Base-by-base conservation (phyloP, 805 yeast genomes). In the Cyberlindnera bimundalis region DNA sequence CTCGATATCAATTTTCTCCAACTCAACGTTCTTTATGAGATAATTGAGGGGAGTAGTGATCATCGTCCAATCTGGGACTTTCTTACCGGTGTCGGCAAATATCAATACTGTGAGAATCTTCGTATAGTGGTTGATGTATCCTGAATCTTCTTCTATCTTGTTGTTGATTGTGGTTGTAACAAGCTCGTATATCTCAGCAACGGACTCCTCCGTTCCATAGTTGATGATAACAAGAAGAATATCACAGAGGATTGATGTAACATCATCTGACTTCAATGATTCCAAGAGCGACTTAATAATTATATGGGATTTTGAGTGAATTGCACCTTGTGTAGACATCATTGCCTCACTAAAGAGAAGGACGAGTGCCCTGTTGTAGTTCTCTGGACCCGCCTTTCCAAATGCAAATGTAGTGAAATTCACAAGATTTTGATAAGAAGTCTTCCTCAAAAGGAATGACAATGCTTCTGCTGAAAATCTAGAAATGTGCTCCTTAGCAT, bases 401-500 rank as follows among this genome's bases (percentile, higher is more conserved):
- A 76, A 67, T 3, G 74, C 58, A 45, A 58, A 67, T 2, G 64
- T 53, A 8, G 84, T 65, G 33, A 85, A 73, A 0, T 50, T 42
- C 1, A 58, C 52, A 35, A 89, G 62, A 6, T 73, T 64, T 1
- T 70, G 70, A 0, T 68, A 58, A 18, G 70, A 68, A 46, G 85
- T 71, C 59, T 86, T 86, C 56, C 93, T 77, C 9, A 91, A 67
- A 42, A 91, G 66, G 53, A 84, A 93, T 0, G 97, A 85, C 33
- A 91, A 61, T 0, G 96, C 93, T 61, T 91, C 97, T 0, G 96
- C 89, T 16, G 95, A 80, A 54, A 91, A 93, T 46, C 95, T 72
- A 1, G 86, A 71, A 26, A 90, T 71, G 48, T 83, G 79, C 20
- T 77, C 77, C 50, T 81, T 83, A 41, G 78, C 63, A 26, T 76